These are phyloP conservation scores for Iris macrosiphon DNA, from an alignment of 106 monocot genomes.

Conservation along the genomic window DNA sequence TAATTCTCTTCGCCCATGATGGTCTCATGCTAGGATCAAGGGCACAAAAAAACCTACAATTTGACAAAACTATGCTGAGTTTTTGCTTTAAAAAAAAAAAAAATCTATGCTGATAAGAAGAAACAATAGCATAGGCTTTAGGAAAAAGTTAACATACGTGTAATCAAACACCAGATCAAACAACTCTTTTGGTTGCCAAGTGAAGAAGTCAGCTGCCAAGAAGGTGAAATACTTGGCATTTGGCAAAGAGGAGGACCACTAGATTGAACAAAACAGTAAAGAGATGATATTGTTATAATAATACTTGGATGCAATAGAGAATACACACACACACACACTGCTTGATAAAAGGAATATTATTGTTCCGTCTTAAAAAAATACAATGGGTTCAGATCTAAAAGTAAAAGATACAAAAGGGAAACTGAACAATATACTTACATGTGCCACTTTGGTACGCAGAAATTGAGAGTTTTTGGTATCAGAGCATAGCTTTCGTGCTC, in stretches of 20 bases:
- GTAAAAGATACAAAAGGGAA: too few species aligned
- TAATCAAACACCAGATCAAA: constrained; percentile 93
- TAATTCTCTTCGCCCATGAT: constrained; percentile 65
- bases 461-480: too few species aligned
- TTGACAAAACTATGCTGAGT: background rate
- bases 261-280: background rate
- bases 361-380: too few species aligned
- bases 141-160: constrained; percentile 45
- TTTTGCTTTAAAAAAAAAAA: background rate
- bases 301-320: too few species aligned
- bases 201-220: constrained; percentile 70
- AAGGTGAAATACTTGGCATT: constrained; percentile 49
- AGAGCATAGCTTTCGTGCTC: too few species aligned
- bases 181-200: constrained; percentile 44
- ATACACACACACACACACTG: too few species aligned
- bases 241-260: constrained; percentile 27
- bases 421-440: too few species aligned
- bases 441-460: too few species aligned
- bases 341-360: too few species aligned
- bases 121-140: background rate
- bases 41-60: constrained; percentile 82
- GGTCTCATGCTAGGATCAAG: constrained; percentile 66
- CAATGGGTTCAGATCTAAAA: too few species aligned
- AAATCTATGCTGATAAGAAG: too few species aligned
- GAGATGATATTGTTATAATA: background rate